Conservation (phyloP, 352 stramenopile species). For the Phytophthora cryptogea region DNA sequence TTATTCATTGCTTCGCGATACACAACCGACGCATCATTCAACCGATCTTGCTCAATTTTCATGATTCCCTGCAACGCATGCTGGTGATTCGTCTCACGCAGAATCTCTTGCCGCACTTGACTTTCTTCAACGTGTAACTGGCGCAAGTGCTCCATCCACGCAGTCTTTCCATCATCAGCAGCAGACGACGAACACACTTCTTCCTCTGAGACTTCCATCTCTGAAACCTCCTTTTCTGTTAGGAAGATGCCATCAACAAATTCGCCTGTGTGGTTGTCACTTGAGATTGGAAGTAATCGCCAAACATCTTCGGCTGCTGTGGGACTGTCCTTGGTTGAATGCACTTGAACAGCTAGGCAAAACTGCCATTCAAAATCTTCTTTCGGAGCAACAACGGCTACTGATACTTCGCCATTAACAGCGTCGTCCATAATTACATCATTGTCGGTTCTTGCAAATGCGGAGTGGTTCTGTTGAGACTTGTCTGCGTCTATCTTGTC, state of each 20-base stretch:
- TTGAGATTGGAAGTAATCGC: constrained; percentile 64
- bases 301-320: constrained; percentile 35
- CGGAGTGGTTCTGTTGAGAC: constrained; percentile 4
- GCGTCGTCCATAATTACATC: constrained; percentile 30
- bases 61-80: constrained; percentile 69
- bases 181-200: constrained; percentile 55
- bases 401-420: constrained; percentile 6
- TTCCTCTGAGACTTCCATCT: constrained; percentile 70
- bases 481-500: constrained; percentile 11
- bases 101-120: constrained; percentile 55
- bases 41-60: constrained; percentile 71
- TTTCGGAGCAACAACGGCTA: constrained; percentile 20
- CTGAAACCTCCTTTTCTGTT: constrained; percentile 56
- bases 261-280: constrained; percentile 44
- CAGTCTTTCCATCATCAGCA: constrained; percentile 27
- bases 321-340: constrained; percentile 6
- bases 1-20: constrained; percentile 65
- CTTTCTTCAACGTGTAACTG: constrained; percentile 62
- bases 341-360: constrained; percentile 47
- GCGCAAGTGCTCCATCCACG: constrained; percentile 58
- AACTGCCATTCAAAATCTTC: constrained; percentile 50
- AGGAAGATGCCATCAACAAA: constrained; percentile 63
- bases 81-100: constrained; percentile 58
- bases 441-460: constrained; percentile 8
- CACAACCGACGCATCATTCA: constrained; percentile 55